phyloP scores from a whole-genome alignment of 2,329 filamentous ascomycete genomes.

The Fusarium sp. region DNA sequence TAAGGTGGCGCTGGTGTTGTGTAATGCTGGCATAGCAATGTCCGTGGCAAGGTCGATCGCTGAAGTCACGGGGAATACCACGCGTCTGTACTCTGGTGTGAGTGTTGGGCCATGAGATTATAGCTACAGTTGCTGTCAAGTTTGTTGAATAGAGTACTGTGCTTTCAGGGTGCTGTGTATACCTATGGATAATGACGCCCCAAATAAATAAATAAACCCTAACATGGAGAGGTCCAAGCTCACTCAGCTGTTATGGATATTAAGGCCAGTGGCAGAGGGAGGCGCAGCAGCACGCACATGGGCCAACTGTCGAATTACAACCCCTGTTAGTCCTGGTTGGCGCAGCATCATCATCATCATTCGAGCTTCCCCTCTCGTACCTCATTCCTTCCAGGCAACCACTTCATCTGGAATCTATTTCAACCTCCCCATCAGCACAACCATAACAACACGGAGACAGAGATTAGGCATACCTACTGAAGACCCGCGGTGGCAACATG shows the following conservation, averaged over 20 bases:
- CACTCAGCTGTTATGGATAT: no score
- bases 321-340: neutral
- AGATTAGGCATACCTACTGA: neutral
- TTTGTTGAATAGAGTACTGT: neutral
- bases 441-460: neutral
- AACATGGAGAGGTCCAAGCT: neutral
- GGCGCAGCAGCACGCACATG: neutral
- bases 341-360: neutral
- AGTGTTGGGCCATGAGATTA: neutral
- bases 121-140: neutral
- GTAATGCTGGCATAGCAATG: neutral
- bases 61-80: neutral
- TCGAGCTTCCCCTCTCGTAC: neutral
- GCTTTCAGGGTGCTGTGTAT: neutral
- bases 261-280: no score
- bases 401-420: neutral
- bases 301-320: neutral
- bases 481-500: neutral
- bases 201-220: neutral
- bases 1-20: neutral
- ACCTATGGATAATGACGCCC: neutral
- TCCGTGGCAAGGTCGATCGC: neutral
- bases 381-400: neutral
- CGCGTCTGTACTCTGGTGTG: neutral
- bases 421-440: neutral